Conservation (phyloP, 257 asterid species). For the Haberlea rhodopensis region DNA sequence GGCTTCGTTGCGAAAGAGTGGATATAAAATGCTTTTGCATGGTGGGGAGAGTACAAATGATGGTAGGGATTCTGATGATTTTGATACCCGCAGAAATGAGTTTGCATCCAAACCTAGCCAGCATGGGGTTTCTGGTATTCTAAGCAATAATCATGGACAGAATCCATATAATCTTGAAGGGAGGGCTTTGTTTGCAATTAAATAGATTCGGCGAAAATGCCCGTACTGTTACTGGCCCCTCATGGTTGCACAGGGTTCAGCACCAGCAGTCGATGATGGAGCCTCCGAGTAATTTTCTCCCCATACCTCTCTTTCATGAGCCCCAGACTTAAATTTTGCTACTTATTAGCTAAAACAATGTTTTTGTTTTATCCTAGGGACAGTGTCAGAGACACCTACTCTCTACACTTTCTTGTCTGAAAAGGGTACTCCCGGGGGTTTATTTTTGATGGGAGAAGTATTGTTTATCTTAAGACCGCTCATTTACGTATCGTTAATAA, state of each 20-base stretch:
- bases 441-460: conserved; percentile 80
- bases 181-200: conserved; percentile 88
- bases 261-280: conserved; percentile 67
- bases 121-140: conserved; percentile 37
- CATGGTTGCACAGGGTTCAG: conserved; percentile 76
- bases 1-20: conserved; percentile 55
- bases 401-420: conserved; percentile 61
- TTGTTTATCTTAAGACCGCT: conserved; percentile 82
- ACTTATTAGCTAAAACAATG: conserved; percentile 11
- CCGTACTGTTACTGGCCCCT: conserved; percentile 60
- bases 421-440: conserved; percentile 73
- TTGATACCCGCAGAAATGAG: conserved; percentile 36
- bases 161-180: conserved; percentile 69
- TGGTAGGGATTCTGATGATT: conserved; percentile 34
- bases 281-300: conserved; percentile 49
- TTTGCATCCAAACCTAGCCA: conserved; percentile 34
- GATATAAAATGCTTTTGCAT: conserved; percentile 90
- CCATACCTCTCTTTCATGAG: background rate
- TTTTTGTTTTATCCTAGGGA: conserved; percentile 36
- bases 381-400: conserved; percentile 42
- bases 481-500: conserved; percentile 66
- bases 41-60: conserved; percentile 75
- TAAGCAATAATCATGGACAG: conserved; percentile 39
- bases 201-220: conserved; percentile 82
- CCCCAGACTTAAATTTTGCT: conserved; percentile 3